These are phyloP conservation scores for Sclerotinia subarctica DNA, from an alignment of 2,329 filamentous ascomycete species.

Conservation along the genomic window DNA sequence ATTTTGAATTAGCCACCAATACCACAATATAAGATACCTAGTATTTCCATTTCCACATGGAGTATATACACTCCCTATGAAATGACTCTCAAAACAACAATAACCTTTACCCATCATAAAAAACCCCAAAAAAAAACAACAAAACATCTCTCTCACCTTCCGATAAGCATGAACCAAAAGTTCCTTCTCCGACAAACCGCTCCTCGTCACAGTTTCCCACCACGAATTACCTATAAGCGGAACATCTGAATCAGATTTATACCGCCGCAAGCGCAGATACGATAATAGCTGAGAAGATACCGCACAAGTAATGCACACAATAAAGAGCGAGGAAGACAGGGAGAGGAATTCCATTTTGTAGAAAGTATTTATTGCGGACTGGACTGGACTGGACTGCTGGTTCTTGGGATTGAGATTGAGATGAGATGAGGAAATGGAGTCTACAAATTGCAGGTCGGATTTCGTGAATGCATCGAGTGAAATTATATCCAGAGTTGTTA, in stretches of 20 bases:
- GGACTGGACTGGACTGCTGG: neutral
- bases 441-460: neutral
- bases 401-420: neutral
- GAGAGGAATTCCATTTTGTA: conserved; percentile 7
- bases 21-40: no score
- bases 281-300: neutral
- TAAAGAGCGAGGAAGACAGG: neutral
- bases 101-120: neutral
- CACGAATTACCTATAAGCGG: conserved; percentile 9
- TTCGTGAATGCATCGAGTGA: no score
- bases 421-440: neutral
- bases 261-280: neutral
- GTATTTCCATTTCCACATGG: no score
- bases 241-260: neutral
- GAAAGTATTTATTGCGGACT: no score
- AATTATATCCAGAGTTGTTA: neutral
- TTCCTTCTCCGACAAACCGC: neutral
- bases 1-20: neutral
- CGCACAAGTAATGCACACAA: neutral
- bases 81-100: neutral
- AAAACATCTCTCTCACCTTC: neutral
- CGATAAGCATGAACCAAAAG: conserved; percentile 10
- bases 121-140: neutral
- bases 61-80: no score
- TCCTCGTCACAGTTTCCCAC: neutral